phyloP scores from a whole-genome alignment of 2,329 filamentous ascomycete genomes.

The Claviceps arundinis region DNA sequence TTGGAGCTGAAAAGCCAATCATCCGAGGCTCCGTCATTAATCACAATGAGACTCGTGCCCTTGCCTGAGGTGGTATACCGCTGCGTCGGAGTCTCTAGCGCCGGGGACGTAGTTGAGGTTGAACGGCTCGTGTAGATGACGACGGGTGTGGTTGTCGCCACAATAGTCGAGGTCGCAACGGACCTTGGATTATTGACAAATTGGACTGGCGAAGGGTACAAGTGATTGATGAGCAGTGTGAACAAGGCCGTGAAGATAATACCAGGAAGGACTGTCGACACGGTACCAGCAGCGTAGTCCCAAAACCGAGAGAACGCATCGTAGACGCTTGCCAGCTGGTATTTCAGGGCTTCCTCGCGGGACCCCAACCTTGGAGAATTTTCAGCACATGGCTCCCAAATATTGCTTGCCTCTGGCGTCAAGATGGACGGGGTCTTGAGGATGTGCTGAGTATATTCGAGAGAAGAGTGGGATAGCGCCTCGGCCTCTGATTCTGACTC shows the following conservation, averaged over 20 bases:
- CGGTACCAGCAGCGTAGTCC: slow-evolving; percentile 3
- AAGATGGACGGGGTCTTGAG: slow-evolving; percentile 29
- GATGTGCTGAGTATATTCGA: slow-evolving; percentile 36
- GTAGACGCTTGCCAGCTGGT: neutral
- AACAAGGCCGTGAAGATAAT: slow-evolving; percentile 13
- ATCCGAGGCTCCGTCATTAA: slow-evolving; percentile 16
- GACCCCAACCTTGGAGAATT: neutral
- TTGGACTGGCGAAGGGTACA: slow-evolving; percentile 16
- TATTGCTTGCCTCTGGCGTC: slow-evolving; percentile 21
- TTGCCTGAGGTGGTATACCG: slow-evolving; percentile 8
- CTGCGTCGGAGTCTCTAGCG: neutral
- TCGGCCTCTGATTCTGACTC: slow-evolving; percentile 23
- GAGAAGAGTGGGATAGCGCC: slow-evolving; percentile 25
- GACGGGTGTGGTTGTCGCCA: slow-evolving; percentile 9
- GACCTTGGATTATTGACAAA: neutral
- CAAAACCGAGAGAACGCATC: neutral
- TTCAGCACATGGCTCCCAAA: slow-evolving; percentile 11
- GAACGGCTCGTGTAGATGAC: slow-evolving; percentile 7
- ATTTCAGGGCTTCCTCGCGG: neutral
- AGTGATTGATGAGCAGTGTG: slow-evolving; percentile 12
- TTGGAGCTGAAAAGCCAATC: slow-evolving; percentile 23
- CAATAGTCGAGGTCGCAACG: slow-evolving; percentile 9
- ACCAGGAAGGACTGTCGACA: slow-evolving; percentile 12
- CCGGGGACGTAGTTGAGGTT: slow-evolving; percentile 3
- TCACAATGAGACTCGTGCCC: slow-evolving; percentile 16